These are phyloP conservation scores for Xylariaceae sp. DNA, from an alignment of 2,329 filamentous ascomycete genomes.

Conservation along the genomic window DNA sequence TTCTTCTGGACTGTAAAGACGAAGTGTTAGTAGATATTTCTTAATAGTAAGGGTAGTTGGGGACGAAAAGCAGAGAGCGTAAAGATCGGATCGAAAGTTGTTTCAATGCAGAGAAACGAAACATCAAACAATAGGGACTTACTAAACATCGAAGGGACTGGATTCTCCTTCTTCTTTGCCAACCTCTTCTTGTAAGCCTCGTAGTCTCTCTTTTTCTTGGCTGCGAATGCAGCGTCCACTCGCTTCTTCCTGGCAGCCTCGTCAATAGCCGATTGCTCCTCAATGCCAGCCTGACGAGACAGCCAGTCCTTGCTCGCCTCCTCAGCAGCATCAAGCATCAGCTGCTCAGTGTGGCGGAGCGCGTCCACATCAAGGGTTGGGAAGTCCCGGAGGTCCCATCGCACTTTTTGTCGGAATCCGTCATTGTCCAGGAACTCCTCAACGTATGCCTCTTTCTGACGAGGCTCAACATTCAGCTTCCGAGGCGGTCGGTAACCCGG, in stretches of 20 bases:
- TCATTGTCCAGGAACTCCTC: neutral
- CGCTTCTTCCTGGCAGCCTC: neutral
- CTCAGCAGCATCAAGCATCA: slow-evolving; percentile 3
- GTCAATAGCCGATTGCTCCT: neutral
- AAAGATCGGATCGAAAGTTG: no score
- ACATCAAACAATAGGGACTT: no score
- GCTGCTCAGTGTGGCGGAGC: neutral
- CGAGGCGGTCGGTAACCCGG: neutral
- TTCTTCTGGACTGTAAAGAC: no score
- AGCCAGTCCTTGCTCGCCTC: neutral
- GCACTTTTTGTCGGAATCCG: slow-evolving; percentile 4
- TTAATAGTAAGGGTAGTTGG: no score
- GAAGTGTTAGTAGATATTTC: no score
- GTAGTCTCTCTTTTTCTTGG: no score
- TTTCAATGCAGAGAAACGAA: no score
- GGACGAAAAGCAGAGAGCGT: no score
- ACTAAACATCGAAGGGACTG: no score
- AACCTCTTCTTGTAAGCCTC: no score
- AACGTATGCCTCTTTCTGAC: neutral
- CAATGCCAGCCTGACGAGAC: neutral
- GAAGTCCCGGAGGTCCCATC: neutral
- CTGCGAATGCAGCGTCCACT: no score
- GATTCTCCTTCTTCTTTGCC: no score
- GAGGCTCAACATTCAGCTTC: neutral
- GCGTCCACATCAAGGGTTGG: neutral